Evolutionary conservation across 2,329 filamentous ascomycete species (phyloP).

Genomic region (Penicillium sp.): DNA sequence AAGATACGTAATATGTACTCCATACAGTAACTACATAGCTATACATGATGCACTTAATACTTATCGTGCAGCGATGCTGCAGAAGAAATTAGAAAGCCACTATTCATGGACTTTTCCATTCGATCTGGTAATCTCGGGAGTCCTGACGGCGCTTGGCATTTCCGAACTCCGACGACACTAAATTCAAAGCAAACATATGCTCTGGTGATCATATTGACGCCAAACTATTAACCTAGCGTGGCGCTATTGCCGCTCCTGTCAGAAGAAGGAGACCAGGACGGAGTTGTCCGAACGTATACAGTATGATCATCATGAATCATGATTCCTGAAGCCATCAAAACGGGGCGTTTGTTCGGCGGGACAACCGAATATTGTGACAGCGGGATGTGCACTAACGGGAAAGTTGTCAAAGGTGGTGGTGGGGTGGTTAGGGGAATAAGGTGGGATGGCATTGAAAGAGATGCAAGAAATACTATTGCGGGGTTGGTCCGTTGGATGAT

Average conservation of each 20-base stretch:
- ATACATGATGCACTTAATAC: neutral
- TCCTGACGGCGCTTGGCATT: conserved; percentile 8
- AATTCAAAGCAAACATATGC: conserved; percentile 8
- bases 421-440: conserved; percentile 6
- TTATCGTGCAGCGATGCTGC: neutral
- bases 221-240: conserved; percentile 7
- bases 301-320: no score
- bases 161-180: neutral
- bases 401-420: no score
- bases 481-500: no score
- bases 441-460: neutral
- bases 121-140: no score
- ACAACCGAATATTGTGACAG: conserved; percentile 20
- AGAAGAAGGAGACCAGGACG: conserved; percentile 2
- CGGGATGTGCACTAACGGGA: conserved; percentile 19
- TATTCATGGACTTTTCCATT: neutral
- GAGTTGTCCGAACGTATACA: no score
- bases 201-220: neutral
- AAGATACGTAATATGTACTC: neutral
- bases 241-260: conserved; percentile 14
- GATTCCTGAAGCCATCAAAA: conserved; percentile 22
- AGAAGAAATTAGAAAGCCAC: no score
- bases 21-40: neutral
- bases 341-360: conserved; percentile 12
- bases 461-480: no score